Evolutionary conservation across 805 yeast species (phyloP).

Genomic region (Hemisphaericaspora nanyangensis): DNA sequence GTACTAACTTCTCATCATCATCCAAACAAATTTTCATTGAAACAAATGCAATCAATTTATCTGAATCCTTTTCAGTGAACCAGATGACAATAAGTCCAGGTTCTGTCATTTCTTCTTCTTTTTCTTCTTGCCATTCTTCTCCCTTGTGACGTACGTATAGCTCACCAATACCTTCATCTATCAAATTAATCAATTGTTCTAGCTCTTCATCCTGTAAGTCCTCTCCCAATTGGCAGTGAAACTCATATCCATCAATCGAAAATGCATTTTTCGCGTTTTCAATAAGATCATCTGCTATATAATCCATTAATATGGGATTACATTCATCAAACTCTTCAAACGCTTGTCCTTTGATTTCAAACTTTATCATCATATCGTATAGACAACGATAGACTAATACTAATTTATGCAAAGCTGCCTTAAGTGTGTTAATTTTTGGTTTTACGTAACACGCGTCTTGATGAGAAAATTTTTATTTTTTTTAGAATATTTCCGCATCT

Average conservation of each 20-base stretch:
- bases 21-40: conserved; percentile 45
- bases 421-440: no score
- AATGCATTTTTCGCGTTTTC: conserved; percentile 1
- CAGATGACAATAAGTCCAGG: conserved; percentile 43
- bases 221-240: conserved; percentile 6
- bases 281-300: conserved; percentile 10
- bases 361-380: conserved; percentile 2
- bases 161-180: conserved; percentile 25
- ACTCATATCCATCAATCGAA: neutral
- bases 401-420: no score
- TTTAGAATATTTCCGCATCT: no score
- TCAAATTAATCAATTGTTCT: conserved; percentile 16
- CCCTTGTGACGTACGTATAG: conserved; percentile 30
- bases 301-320: conserved; percentile 14
- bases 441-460: no score
- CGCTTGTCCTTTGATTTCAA: conserved; percentile 2
- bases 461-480: no score
- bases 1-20: conserved; percentile 26
- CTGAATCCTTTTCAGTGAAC: conserved; percentile 14
- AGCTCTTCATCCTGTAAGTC: conserved; percentile 1
- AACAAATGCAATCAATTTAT: conserved; percentile 38
- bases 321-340: conserved; percentile 13
- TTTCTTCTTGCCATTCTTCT: conserved; percentile 38
- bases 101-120: conserved; percentile 44
- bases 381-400: no score